These are phyloP conservation scores for Linnemannia zychae DNA, from an alignment of 192 early-diverging fungal genomes.

Conservation along the genomic window DNA sequence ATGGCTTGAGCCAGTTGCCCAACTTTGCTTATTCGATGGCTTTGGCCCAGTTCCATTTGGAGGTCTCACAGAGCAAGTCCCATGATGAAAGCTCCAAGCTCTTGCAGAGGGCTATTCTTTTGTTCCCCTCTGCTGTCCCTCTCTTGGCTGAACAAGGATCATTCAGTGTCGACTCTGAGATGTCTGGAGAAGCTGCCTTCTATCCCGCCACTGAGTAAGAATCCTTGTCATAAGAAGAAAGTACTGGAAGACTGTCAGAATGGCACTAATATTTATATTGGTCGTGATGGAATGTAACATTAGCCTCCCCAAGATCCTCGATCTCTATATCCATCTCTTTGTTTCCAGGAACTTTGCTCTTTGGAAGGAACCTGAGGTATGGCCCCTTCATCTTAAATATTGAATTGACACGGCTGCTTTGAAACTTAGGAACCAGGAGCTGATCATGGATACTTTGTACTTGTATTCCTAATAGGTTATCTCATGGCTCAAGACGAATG, in stretches of 20 bases:
- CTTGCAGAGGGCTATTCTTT: constrained; percentile 77
- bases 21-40: constrained; percentile 86
- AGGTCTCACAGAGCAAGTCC: constrained; percentile 42
- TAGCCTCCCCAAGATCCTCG: constrained; percentile 62
- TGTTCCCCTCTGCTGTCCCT: constrained; percentile 78
- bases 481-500: constrained; percentile 55
- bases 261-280: constrained; percentile 8
- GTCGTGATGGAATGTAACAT: neutral
- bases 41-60: constrained; percentile 82
- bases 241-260: neutral
- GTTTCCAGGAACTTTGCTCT: constrained; percentile 80
- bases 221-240: neutral
- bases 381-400: neutral
- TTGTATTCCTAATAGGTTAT: constrained; percentile 28
- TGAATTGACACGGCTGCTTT: neutral
- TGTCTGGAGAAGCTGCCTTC: constrained; percentile 69
- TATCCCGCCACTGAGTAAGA: constrained; percentile 56
- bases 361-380: constrained; percentile 87
- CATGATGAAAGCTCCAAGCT: constrained; percentile 65
- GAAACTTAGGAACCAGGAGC: neutral
- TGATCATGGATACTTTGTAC: neutral
- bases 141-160: constrained; percentile 75
- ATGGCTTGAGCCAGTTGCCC: constrained; percentile 65
- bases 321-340: constrained; percentile 78
- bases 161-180: constrained; percentile 67